A percentile compares a stretch with the other conserved stretches of the same genome.
Evolutionary conservation across 2,329 filamentous ascomycete genomes (phyloP).

Genomic region (Uncinocarpus reesii): DNA sequence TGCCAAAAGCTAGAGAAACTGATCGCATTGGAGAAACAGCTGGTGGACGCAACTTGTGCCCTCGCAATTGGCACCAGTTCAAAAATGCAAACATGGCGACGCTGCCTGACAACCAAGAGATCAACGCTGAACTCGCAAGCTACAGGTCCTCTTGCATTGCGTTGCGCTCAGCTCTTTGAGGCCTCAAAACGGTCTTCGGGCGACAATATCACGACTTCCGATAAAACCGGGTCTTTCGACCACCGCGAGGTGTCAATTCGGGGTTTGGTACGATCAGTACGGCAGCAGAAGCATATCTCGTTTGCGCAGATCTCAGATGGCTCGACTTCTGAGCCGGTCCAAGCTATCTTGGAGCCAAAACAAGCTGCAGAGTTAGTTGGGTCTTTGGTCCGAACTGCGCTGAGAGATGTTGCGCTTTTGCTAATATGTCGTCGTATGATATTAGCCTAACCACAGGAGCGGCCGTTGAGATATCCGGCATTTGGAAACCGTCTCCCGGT

Average conservation of each 20-base stretch:
- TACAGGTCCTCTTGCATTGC: constrained; percentile 21
- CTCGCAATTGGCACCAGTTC: neutral
- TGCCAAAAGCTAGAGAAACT: too few relatives aligned
- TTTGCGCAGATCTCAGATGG: constrained; percentile 86
- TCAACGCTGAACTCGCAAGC: constrained; percentile 24
- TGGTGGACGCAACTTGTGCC: too few relatives aligned
- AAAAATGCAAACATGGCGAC: constrained; percentile 35
- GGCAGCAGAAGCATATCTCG: constrained; percentile 71
- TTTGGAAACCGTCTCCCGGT: constrained; percentile 63
- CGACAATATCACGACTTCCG: too few relatives aligned
- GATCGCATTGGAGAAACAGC: too few relatives aligned
- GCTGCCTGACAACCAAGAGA: constrained; percentile 30
- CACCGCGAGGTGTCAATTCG: constrained; percentile 48
- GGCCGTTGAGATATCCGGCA: constrained; percentile 65
- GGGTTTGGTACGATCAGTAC: constrained; percentile 73
- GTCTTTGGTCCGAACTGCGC: neutral
- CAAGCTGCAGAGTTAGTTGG: constrained; percentile 60
- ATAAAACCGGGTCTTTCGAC: constrained; percentile 28
- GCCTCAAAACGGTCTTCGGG: constrained; percentile 18
- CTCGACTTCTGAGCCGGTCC: constrained; percentile 65
- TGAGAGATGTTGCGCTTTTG: neutral
- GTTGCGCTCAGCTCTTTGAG: constrained; percentile 33
- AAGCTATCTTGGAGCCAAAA: constrained; percentile 65
- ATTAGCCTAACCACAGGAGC: constrained; percentile 68
- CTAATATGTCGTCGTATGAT: constrained; percentile 17